These are phyloP conservation scores for Diversispora eburnea DNA, from an alignment of 192 early-diverging fungal species.

Conservation along the genomic window DNA sequence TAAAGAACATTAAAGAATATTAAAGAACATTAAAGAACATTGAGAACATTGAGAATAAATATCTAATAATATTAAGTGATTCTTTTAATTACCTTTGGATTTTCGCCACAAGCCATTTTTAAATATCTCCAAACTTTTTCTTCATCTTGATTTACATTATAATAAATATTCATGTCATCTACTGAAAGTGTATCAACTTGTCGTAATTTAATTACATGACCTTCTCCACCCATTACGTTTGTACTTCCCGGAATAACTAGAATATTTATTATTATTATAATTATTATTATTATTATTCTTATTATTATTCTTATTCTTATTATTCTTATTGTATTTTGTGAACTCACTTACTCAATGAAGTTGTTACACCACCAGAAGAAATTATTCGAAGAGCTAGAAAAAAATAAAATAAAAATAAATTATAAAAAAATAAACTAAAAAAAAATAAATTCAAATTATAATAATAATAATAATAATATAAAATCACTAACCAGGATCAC, in stretches of 20 bases:
- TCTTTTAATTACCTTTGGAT: conserved; percentile 50
- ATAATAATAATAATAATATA: not conserved
- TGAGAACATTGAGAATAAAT: too few relatives aligned
- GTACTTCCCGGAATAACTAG: conserved; percentile 68
- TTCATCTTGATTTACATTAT: conserved; percentile 38
- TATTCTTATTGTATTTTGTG: too few relatives aligned
- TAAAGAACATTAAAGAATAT: too few relatives aligned
- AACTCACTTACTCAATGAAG: conserved; percentile 41
- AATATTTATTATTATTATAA: not conserved
- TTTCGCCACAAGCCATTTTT: conserved; percentile 86
- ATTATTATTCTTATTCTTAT: too few relatives aligned
- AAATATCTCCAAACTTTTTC: conserved; percentile 58
- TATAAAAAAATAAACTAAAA: not conserved
- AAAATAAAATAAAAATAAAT: not conserved
- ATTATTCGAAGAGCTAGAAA: conserved; percentile 48
- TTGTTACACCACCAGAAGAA: conserved; percentile 70
- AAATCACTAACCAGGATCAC: conserved; percentile 45
- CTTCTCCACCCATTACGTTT: conserved; percentile 77
- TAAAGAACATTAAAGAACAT: too few relatives aligned
- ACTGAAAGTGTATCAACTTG: conserved; percentile 47
- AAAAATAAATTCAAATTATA: not conserved
- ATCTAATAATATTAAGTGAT: not conserved
- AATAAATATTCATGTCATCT: conserved; percentile 67
- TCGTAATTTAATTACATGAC: conserved; percentile 62
- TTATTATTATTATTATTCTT: not conserved